Base-by-base conservation (phyloP, 768 basidiomycete species). In the Panaeolus papilionaceus region DNA sequence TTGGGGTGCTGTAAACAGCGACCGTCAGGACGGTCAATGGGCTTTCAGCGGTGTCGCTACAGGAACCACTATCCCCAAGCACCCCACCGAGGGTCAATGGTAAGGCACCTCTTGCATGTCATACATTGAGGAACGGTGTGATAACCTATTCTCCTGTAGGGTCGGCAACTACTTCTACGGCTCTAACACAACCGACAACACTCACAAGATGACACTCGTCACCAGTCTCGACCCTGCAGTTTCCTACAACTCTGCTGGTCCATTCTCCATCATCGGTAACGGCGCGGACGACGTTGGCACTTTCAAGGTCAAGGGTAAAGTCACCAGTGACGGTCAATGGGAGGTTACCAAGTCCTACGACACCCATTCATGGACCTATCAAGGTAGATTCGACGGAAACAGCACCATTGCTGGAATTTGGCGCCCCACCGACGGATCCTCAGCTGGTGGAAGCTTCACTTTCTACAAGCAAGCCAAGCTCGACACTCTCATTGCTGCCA, bases 391-490 rank as follows among this genome's bases (percentile, higher is more conserved):
- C 20, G 54, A 58, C 20, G 54, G 54, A 4, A 28, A 58, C 54
- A 33, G 11, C 28, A 58, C 54, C 9, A 33, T 58, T 33, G 54
- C 54, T 1, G 54, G 54, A 58, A 58, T 58, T 58, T 58, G 54
- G 54, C 26, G 54, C 54, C 26, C 47, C 8, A 14, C 20, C 33
- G 28, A 58, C 16, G 54, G 47, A 12, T 51, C 47, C 10, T 4
- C 10, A 0, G 54, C 54, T 58, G 54, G 26, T 1, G 54, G 54
- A 4, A 33, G 28, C 33, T 58, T 58, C 54, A 58, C 54, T 1
- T 33, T 58, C 54, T 33, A 33, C 26, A 58, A 58, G 54, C 26
- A 58, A 37, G 54, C 47, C 47, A 51, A 51, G 26, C 47, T 51
- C 8, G 47, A 51, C 3, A 23, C 20, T 9, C n/a, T 51, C 10